Percentiles rank a stretch among this genome's conserved stretches.
These are phyloP conservation scores for Mycena leptocephala DNA, from an alignment of 768 basidiomycete genomes.

Conservation along the genomic window DNA sequence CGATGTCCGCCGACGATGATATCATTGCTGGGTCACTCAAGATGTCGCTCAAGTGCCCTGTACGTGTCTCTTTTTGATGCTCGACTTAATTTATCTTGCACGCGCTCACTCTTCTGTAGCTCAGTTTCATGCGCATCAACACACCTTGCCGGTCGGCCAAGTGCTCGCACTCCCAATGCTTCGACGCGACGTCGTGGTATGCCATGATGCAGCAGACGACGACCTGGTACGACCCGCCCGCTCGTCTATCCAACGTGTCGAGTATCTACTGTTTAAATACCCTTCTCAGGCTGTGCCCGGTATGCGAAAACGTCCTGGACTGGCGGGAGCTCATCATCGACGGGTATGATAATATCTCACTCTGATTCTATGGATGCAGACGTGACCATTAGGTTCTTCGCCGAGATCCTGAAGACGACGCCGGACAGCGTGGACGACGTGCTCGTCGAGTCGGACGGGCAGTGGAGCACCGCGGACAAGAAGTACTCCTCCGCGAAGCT, in stretches of 20 bases:
- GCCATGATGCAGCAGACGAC: conserved; percentile 84
- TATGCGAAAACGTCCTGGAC: conserved; percentile 75
- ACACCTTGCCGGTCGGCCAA: conserved; percentile 73
- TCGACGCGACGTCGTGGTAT: conserved; percentile 82
- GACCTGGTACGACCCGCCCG: conserved; percentile 65
- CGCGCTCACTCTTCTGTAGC: conserved; percentile 50
- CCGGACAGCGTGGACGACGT: conserved; percentile 78
- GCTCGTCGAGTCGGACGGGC: conserved; percentile 79
- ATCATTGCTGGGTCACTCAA: conserved; percentile 77
- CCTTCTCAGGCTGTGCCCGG: conserved; percentile 72
- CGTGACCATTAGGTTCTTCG: conserved; percentile 67
- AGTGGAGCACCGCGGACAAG: conserved; percentile 82
- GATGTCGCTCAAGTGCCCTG: conserved; percentile 82
- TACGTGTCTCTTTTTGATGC: conserved; percentile 54
- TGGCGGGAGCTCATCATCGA: conserved; percentile 79
- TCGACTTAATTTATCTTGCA: too few species aligned
- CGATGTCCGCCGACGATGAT: conserved; percentile 72
- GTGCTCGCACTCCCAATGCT: conserved; percentile 82
- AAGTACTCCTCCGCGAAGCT: conserved; percentile 65
- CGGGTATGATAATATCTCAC: conserved; percentile 57
- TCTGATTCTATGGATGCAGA: background rate
- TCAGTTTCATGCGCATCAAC: conserved; percentile 76
- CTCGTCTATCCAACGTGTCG: too few species aligned
- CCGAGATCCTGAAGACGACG: conserved; percentile 72
- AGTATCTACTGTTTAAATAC: too few species aligned